These are phyloP conservation scores for Cornus kousa DNA, from an alignment of 148 eudicot genomes.

Conservation along the genomic window DNA sequence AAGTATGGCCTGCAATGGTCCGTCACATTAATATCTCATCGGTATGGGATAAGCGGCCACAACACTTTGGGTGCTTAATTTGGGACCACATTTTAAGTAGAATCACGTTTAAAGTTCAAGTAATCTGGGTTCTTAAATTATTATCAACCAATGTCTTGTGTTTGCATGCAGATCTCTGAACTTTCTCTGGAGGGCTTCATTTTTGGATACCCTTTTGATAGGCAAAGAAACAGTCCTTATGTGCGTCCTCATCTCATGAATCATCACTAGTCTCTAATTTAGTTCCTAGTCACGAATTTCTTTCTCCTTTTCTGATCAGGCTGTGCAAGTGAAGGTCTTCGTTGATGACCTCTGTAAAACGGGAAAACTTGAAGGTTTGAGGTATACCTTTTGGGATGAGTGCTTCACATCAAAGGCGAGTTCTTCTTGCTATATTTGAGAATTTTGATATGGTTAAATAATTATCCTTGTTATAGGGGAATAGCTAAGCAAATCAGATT, in stretches of 20 bases:
- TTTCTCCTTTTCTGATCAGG: constrained; percentile 37
- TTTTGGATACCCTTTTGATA: constrained; percentile 27
- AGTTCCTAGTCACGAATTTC: not conserved
- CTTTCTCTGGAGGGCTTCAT: constrained; percentile 61
- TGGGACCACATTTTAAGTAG: not conserved
- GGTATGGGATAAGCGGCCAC: not conserved
- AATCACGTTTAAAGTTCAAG: not conserved
- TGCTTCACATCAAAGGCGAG: constrained; percentile 53
- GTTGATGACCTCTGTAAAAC: constrained; percentile 50
- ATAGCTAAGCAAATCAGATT: too few relatives aligned
- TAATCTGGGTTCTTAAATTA: not conserved
- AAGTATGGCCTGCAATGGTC: not conserved
- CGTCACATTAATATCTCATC: not conserved
- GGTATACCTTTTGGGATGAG: constrained; percentile 5
- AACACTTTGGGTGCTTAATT: not conserved
- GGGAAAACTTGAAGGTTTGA: constrained; percentile 46
- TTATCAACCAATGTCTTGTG: not conserved
- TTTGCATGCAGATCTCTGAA: constrained; percentile 51
- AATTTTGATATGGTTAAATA: not conserved
- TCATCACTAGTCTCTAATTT: not conserved
- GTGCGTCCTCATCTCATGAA: constrained; percentile 1
- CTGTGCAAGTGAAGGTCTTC: constrained; percentile 62
- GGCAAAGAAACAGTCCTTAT: constrained; percentile 26
- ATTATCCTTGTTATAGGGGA: not conserved
- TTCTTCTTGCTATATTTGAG: not conserved